phyloP scores from a whole-genome alignment of 2,329 filamentous ascomycete genomes.

The Arthrinium puccinioides region DNA sequence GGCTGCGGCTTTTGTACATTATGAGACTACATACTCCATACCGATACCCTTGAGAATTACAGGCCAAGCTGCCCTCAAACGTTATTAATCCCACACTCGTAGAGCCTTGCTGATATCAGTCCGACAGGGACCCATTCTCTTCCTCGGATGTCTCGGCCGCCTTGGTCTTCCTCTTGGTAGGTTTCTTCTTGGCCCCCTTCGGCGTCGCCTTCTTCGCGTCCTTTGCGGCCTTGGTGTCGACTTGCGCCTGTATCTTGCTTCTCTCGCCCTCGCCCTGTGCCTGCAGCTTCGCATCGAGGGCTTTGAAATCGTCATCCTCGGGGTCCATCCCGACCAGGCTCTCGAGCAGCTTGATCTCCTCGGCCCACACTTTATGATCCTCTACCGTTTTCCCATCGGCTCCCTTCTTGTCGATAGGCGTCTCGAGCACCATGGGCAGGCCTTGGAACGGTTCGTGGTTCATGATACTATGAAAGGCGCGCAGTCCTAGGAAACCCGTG shows the following conservation, averaged over 20 bases:
- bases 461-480: conserved; percentile 85
- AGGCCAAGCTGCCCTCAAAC: no score
- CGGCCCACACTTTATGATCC: conserved; percentile 80
- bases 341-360: conserved; percentile 92
- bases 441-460: conserved; percentile 71
- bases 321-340: conserved; percentile 77
- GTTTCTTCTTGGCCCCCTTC: conserved; percentile 5
- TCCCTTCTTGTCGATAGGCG: conserved; percentile 73
- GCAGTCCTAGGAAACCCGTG: conserved; percentile 83
- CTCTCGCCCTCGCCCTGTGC: conserved; percentile 65
- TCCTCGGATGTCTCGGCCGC: conserved; percentile 14
- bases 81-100: no score
- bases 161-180: conserved; percentile 21
- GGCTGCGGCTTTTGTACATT: no score
- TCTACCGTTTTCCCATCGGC: conserved; percentile 61
- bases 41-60: no score
- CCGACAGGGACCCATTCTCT: conserved; percentile 16
- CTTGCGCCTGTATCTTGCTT: conserved; percentile 68
- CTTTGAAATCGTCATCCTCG: conserved; percentile 64
- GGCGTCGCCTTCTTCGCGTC: conserved; percentile 35
- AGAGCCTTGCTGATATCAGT: no score
- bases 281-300: conserved; percentile 57
- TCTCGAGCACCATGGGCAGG: conserved; percentile 90
- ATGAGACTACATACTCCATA: no score
- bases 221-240: conserved; percentile 65